These are phyloP conservation scores for Globisporangium perplexum DNA, from an alignment of 352 stramenopile species.

Conservation along the genomic window DNA sequence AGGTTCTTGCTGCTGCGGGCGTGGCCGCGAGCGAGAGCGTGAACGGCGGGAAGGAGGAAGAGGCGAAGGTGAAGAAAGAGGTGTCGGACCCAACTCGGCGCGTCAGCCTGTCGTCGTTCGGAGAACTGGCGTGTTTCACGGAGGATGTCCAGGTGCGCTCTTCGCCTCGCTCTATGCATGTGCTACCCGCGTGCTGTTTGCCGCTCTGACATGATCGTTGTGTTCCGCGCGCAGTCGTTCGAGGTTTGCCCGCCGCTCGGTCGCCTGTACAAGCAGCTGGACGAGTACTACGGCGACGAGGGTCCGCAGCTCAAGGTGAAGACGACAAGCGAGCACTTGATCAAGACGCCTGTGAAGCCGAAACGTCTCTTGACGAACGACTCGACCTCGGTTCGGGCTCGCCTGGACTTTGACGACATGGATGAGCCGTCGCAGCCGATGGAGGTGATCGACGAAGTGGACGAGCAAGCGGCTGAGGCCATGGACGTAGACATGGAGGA, in stretches of 20 bases:
- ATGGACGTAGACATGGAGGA: constrained; percentile 27
- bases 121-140: constrained; percentile 43
- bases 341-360: constrained; percentile 46
- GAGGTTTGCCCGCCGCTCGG: constrained; percentile 58
- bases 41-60: neutral
- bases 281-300: constrained; percentile 50
- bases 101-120: constrained; percentile 43
- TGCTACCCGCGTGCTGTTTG: neutral
- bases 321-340: constrained; percentile 51
- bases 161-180: neutral
- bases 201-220: neutral
- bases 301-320: constrained; percentile 46
- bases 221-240: constrained; percentile 17
- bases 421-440: constrained; percentile 14
- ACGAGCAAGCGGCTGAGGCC: constrained; percentile 21
- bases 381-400: constrained; percentile 7
- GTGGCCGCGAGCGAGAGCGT: neutral
- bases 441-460: constrained; percentile 18
- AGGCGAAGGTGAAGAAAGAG: constrained; percentile 11
- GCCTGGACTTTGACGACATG: constrained; percentile 14
- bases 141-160: constrained; percentile 40
- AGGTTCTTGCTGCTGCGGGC: constrained; percentile 10
- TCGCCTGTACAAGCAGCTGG: constrained; percentile 70
- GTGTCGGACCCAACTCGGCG: constrained; percentile 19
- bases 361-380: constrained; percentile 5